Base-by-base conservation (phyloP, 2,329 filamentous ascomycete genomes). In the Fonsecaea multimorphosa region DNA sequence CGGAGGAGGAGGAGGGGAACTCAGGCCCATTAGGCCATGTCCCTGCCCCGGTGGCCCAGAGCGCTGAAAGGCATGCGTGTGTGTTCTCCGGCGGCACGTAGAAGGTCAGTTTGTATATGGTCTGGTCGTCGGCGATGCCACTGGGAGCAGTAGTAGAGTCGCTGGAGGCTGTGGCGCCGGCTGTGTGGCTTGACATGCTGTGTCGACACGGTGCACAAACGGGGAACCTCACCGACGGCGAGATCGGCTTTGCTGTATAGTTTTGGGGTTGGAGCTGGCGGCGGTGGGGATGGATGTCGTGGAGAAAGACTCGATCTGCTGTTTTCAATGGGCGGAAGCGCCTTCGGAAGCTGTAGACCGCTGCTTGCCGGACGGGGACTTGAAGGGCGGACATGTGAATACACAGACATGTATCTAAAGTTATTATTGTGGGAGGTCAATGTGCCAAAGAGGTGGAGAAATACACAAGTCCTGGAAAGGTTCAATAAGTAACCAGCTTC, bases 11-110 rank as follows among this genome's bases (percentile, higher is more conserved):
- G n/a, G n/a, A n/a, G n/a, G n/a, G n/a, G n/a, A n/a, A n/a, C n/a
- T 24, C 24, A 7, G 19, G 55, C 36, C 5, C 11, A 38, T 65
- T 69, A 0, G 79, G 78, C 67, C 78, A 81, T 19, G 74, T 74
- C 16, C 80, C 80, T 6, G 78, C 80, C 2, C 80, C 79, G 16
- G 74, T 75, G 11, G 75, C 73, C 65, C 80, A 81, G 60, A 82
- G 70, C 24, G 79, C 79, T 44, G 78, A 74, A 67, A 81, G 80
- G 70, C 78, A 80, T 9, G 69, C 46, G 52, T 80, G 76, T 34
- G 77, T 70, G 65, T 78, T 73, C n/a, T 75, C 66, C 31, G 75
- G 72, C 1, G 80, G 80, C 9, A 79, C 77, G 66, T 77, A 80
- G 74, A 81, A 82, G 64, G 79, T 67, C n/a, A 82, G 77, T 63